phyloP scores from a whole-genome alignment of 129 eudicot species.

The Flaveria robusta region DNA sequence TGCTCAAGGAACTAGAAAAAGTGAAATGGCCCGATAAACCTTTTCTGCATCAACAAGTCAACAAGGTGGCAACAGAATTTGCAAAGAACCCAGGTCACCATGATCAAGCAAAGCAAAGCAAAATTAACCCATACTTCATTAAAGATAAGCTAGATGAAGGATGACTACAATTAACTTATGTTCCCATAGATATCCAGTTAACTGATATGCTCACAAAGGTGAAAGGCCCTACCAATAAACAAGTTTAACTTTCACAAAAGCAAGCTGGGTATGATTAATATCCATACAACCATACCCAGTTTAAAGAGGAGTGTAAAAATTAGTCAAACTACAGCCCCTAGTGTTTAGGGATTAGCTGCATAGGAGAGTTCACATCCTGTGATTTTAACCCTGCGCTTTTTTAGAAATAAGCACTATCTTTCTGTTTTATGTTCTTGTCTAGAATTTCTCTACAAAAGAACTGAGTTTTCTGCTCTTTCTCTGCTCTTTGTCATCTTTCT shows the following conservation, averaged over 20 bases:
- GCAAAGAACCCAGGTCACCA: neutral
- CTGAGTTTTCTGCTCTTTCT: neutral
- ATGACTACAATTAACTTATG: neutral
- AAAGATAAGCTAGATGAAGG: slow-evolving; percentile 4
- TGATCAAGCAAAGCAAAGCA: neutral
- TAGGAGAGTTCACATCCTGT: neutral
- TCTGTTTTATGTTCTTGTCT: neutral
- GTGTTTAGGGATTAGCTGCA: neutral
- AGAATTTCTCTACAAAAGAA: neutral
- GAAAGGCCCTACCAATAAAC: neutral
- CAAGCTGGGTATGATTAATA: neutral
- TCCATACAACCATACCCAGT: neutral
- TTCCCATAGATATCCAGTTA: neutral
- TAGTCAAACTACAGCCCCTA: neutral
- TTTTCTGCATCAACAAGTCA: neutral
- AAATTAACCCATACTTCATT: neutral
- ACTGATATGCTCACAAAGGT: neutral
- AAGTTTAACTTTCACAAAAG: neutral
- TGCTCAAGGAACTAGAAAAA: neutral
- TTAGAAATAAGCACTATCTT: neutral
- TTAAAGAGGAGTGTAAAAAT: slow-evolving; percentile 5
- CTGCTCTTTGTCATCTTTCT: neutral
- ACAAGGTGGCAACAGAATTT: neutral
- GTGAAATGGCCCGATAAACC: neutral
- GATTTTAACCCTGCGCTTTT: neutral